Evolutionary conservation across 805 yeast species (phyloP).

Genomic region (Lipomyces orientalis): DNA sequence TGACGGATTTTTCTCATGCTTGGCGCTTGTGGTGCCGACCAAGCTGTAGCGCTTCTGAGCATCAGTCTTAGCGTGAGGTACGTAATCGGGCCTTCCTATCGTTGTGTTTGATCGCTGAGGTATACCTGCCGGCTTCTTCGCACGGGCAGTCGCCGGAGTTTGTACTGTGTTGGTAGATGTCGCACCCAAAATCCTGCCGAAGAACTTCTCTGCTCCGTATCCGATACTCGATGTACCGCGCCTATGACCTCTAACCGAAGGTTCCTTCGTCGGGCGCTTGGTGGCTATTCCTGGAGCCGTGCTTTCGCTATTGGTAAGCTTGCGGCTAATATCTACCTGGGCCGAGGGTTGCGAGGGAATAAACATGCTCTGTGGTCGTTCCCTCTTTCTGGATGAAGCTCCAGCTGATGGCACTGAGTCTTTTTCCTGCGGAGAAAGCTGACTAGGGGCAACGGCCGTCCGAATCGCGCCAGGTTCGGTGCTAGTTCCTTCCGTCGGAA

Average conservation of each 20-base stretch:
- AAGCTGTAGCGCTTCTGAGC: conserved; percentile 11
- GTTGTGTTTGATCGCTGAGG: conserved; percentile 9
- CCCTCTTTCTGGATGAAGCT: conserved; percentile 16
- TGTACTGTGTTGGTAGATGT: conserved; percentile 2
- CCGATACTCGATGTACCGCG: conserved; percentile 34
- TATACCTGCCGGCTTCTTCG: conserved; percentile 1
- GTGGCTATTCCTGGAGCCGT: conserved; percentile 13
- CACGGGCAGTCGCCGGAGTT: conserved; percentile 6
- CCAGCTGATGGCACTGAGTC: not conserved
- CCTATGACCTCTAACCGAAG: conserved; percentile 21
- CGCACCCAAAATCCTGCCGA: conserved; percentile 22
- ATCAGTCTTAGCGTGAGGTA: not conserved
- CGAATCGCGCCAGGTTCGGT: not conserved
- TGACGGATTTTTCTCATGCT: conserved; percentile 3
- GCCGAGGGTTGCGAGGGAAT: conserved; percentile 7
- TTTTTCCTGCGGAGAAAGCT: not conserved
- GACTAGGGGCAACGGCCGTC: not conserved
- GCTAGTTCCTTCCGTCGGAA: not conserved
- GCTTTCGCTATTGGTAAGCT: not conserved
- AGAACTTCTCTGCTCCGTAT: conserved; percentile 33
- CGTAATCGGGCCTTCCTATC: conserved; percentile 7
- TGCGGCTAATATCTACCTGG: not conserved
- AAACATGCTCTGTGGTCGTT: conserved; percentile 32
- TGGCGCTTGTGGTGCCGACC: not conserved
- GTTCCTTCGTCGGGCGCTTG: not conserved